These are phyloP conservation scores for Paramecium octaurelia DNA, from an alignment of 73 alveolate genomes.

Conservation along the genomic window DNA sequence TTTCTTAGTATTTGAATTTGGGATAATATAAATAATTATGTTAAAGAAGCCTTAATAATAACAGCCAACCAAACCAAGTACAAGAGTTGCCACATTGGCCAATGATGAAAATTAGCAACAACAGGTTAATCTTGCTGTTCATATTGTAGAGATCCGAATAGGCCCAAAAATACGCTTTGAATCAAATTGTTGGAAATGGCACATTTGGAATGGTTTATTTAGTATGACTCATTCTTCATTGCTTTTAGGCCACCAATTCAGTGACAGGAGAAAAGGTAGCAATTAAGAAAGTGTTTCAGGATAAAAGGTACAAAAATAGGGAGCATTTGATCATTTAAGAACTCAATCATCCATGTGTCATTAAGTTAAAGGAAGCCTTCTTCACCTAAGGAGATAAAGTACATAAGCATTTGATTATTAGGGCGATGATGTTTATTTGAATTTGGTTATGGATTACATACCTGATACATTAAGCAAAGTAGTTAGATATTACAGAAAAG, in stretches of 20 bases:
- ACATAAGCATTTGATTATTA: conserved; percentile 23
- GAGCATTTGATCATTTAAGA: conserved; percentile 88
- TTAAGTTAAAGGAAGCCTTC: conserved; percentile 80
- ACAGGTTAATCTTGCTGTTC: not conserved
- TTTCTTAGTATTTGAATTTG: not conserved
- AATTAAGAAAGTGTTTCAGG: conserved; percentile 83
- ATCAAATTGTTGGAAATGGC: conserved; percentile 87
- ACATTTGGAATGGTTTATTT: conserved; percentile 88
- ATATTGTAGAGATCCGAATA: not conserved
- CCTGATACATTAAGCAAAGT: conserved; percentile 83
- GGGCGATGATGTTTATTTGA: conserved; percentile 81
- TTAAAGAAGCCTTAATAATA: not conserved
- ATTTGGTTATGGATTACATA: conserved; percentile 91
- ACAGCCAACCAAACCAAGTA: conserved; percentile 11
- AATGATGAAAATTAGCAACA: not conserved
- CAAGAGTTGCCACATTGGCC: conserved; percentile 21
- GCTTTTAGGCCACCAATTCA: conserved; percentile 7
- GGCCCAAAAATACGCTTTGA: not conserved
- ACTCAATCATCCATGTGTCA: conserved; percentile 85
- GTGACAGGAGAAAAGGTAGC: conserved; percentile 87
- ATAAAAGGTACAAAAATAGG: conserved; percentile 89
- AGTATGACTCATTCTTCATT: not conserved
- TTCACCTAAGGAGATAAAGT: conserved; percentile 88
- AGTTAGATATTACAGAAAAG: conserved; percentile 80
- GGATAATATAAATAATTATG: not conserved